Conservation (phyloP, 2,329 filamentous ascomycete genomes). For the Fusarium albidum region DNA sequence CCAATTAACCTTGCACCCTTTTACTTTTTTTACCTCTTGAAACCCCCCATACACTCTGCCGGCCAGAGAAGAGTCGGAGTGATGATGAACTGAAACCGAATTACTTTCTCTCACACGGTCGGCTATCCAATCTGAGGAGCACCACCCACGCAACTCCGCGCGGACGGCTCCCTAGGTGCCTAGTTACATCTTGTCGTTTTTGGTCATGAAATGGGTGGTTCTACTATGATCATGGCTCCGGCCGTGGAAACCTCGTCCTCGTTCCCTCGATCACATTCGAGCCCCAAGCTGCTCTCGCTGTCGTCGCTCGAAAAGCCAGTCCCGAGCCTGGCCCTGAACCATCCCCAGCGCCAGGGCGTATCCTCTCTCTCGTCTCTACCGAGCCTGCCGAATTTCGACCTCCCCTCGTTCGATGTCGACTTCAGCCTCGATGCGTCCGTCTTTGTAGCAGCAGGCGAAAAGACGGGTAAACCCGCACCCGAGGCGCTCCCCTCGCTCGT, state of each 20-base stretch:
- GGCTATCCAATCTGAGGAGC: constrained; percentile 33
- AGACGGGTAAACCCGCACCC: constrained; percentile 22
- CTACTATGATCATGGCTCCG: constrained; percentile 50
- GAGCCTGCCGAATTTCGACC: constrained; percentile 54
- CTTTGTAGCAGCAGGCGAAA: constrained; percentile 45
- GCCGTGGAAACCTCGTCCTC: constrained; percentile 44
- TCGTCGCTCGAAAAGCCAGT: constrained; percentile 40
- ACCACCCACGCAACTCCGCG: constrained; percentile 28
- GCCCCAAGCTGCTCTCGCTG: constrained; percentile 42
- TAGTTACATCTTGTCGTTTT: constrained; percentile 16
- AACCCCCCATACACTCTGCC: constrained; percentile 34
- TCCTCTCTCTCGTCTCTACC: constrained; percentile 27
- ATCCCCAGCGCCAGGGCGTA: constrained; percentile 29
- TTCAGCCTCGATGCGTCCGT: constrained; percentile 58
- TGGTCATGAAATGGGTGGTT: constrained; percentile 48
- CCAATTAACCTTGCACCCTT: constrained; percentile 7
- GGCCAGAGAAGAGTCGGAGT: constrained; percentile 40
- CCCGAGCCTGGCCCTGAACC: constrained; percentile 29
- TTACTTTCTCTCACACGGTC: constrained; percentile 36
- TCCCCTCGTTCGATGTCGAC: constrained; percentile 62
- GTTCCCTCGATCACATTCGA: constrained; percentile 48
- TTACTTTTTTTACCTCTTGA: constrained; percentile 13
- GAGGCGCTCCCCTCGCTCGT: constrained; percentile 27
- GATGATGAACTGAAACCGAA: constrained; percentile 39
- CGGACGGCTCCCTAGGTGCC: constrained; percentile 34